These are phyloP conservation scores for Penicillium lividum DNA, from an alignment of 495 filamentous ascomycete species.

Conservation along the genomic window DNA sequence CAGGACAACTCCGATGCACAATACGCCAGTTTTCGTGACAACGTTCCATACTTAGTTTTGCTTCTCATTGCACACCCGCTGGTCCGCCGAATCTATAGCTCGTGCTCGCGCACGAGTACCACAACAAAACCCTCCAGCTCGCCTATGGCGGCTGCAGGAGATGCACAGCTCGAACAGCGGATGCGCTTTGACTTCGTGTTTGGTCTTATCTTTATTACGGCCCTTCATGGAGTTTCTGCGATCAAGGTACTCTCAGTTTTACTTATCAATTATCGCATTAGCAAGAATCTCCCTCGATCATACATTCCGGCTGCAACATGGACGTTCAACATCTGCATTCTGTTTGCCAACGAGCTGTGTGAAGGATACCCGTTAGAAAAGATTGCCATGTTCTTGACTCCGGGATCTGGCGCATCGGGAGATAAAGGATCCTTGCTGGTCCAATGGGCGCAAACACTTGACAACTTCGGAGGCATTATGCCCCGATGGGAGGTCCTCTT, in stretches of 20 bases:
- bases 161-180: slow-evolving; percentile 72
- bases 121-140: slow-evolving; percentile 17
- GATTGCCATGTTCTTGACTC: slow-evolving; percentile 56
- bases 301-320: slow-evolving; percentile 79
- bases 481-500: slow-evolving; percentile 93
- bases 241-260: slow-evolving; percentile 81
- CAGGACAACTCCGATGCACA: slow-evolving; percentile 90
- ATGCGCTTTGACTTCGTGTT: slow-evolving; percentile 83
- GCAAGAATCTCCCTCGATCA: slow-evolving; percentile 62
- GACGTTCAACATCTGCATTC: slow-evolving; percentile 82
- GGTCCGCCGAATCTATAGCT: slow-evolving; percentile 69
- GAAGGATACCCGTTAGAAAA: slow-evolving; percentile 70
- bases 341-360: slow-evolving; percentile 89
- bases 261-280: slow-evolving; percentile 77
- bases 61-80: slow-evolving; percentile 77
- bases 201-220: slow-evolving; percentile 72
- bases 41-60: slow-evolving; percentile 74
- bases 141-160: slow-evolving; percentile 51
- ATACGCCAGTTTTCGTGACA: slow-evolving; percentile 82
- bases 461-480: slow-evolving; percentile 77
- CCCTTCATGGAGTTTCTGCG: slow-evolving; percentile 81
- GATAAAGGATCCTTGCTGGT: slow-evolving; percentile 43
- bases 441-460: slow-evolving; percentile 65
- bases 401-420: slow-evolving; percentile 22
- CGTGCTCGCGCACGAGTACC: slow-evolving; percentile 20